Evolutionary conservation across 2,329 filamentous ascomycete species (phyloP).

Genomic region (Stagonosporopsis rhizophila): DNA sequence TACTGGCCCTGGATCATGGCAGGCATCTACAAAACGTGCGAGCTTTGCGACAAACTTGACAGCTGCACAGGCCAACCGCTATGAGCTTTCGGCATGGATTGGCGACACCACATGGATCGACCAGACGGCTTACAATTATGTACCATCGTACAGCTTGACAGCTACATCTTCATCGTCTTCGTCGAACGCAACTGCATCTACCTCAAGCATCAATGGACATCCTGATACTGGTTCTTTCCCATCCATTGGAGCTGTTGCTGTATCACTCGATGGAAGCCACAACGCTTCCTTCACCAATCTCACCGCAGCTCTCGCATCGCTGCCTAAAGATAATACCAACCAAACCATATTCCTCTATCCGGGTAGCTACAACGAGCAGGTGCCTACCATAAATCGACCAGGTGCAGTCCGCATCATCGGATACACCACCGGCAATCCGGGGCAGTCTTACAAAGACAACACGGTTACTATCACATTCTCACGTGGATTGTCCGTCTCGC

Average conservation of each 20-base stretch:
- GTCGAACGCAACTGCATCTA: constrained; percentile 37
- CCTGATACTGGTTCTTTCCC: constrained; percentile 54
- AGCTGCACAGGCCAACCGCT: constrained; percentile 43
- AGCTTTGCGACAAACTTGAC: constrained; percentile 49
- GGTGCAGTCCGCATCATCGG: constrained; percentile 64
- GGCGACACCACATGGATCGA: constrained; percentile 54
- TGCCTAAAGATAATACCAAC: constrained; percentile 46
- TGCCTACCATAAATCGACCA: constrained; percentile 57
- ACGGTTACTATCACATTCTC: constrained; percentile 59
- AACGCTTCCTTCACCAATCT: constrained; percentile 44
- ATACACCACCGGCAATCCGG: constrained; percentile 58
- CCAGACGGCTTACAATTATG: constrained; percentile 49
- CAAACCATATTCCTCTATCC: constrained; percentile 67
- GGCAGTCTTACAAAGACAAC: constrained; percentile 59
- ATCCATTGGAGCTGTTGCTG: constrained; percentile 52
- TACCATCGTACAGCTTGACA: constrained; percentile 35
- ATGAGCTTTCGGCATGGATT: constrained; percentile 50
- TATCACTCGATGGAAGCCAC: constrained; percentile 45
- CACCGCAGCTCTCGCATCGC: constrained; percentile 47
- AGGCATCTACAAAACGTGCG: constrained; percentile 37
- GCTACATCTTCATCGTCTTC: constrained; percentile 21
- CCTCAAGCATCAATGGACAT: constrained; percentile 44
- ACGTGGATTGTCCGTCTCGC: constrained; percentile 52
- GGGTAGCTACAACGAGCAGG: constrained; percentile 66
- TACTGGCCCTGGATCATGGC: constrained; percentile 44